These are phyloP conservation scores for Euphorbia celastroides DNA, from an alignment of 441 rosid genomes.

Conservation along the genomic window DNA sequence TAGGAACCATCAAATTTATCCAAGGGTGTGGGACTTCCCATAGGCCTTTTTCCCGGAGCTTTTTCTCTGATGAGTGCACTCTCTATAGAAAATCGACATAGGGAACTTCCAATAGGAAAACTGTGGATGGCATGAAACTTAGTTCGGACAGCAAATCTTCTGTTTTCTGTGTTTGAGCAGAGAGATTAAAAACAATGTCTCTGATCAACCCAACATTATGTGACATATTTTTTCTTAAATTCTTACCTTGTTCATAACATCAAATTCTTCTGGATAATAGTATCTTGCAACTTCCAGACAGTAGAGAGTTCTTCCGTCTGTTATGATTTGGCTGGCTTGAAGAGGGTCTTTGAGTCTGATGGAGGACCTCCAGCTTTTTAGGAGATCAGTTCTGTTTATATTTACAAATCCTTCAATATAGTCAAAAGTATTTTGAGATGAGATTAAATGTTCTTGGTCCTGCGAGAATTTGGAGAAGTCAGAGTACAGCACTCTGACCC, in stretches of 20 bases:
- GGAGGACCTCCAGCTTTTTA: conserved; percentile 78
- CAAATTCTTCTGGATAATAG: conserved; percentile 45
- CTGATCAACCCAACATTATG: background rate
- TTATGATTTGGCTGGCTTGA: conserved; percentile 63
- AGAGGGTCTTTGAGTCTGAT: conserved; percentile 62
- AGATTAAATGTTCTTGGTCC: conserved; percentile 83
- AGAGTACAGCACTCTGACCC: conserved; percentile 81
- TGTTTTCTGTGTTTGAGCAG: conserved; percentile 39
- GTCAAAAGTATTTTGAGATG: conserved; percentile 50
- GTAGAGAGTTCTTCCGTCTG: conserved; percentile 73
- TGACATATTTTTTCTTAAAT: background rate
- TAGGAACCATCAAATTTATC: conserved; percentile 77
- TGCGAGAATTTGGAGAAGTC: conserved; percentile 66
- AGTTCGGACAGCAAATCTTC: conserved; percentile 53
- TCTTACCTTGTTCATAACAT: conserved; percentile 40
- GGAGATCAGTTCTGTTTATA: conserved; percentile 69
- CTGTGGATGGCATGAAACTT: conserved; percentile 61
- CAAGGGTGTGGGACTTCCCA: conserved; percentile 99
- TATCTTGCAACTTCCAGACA: conserved; percentile 86
- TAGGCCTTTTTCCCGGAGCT: conserved; percentile 63
- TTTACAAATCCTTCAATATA: conserved; percentile 85
- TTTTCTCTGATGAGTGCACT: conserved; percentile 60
- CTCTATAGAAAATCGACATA: conserved; percentile 73
- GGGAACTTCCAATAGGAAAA: conserved; percentile 58
- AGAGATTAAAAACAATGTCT: conserved; percentile 13